Base-by-base conservation (phyloP, 2,329 filamentous ascomycete genomes). In the Fonsecaea pugnacius region DNA sequence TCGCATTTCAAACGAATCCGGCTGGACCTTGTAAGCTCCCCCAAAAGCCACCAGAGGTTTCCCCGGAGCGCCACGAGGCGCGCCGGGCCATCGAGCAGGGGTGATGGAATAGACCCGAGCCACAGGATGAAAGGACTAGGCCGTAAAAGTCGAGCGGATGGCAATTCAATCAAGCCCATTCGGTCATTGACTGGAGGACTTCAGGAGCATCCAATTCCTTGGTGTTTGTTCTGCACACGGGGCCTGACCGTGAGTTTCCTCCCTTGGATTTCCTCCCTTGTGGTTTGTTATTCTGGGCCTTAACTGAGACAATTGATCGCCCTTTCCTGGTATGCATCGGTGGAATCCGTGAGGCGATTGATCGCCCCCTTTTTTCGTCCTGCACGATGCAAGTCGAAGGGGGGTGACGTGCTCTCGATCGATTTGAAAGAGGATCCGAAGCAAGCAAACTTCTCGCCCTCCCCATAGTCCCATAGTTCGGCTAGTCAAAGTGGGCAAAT, bases 1-100 rank as follows among this genome's bases (percentile, higher is more conserved):
- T 67, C 64, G 52, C 59, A 63, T 68, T 68, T 66, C 64, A 66
- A 66, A 62, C 62, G 58, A 68, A 64, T 55, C 66, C 66, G 63
- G 60, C 58, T 35, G 58, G 46, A 59, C 48, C 51, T 48, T 48
- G 54, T 36, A 52, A 56, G 30, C 36, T 36, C 43, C 33, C 65
- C 59, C 62, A 36, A 43, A 58, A 59, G 43, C 48, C 59, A 60
- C 62, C 62, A 63, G 62, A 65, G 33, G 52, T 65, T 68, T 68
- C 66, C 66, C 66, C 66, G 64, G 61, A 63, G 62, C 66, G 60
- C 63, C 63, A 65, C 63, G 62, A 60, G 63, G 50, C 36, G 51
- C 33, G 52, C 36, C 55, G 55, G 33, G 32, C 33, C 40, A 38
- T 52, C 38, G 50, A 50, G 60, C 30, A 36, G 27, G 58, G 38